Percentiles rank a stretch among this genome's conserved stretches.
Conservation (phyloP, 83 land plant genomes). For the Thuja plicata region DNA sequence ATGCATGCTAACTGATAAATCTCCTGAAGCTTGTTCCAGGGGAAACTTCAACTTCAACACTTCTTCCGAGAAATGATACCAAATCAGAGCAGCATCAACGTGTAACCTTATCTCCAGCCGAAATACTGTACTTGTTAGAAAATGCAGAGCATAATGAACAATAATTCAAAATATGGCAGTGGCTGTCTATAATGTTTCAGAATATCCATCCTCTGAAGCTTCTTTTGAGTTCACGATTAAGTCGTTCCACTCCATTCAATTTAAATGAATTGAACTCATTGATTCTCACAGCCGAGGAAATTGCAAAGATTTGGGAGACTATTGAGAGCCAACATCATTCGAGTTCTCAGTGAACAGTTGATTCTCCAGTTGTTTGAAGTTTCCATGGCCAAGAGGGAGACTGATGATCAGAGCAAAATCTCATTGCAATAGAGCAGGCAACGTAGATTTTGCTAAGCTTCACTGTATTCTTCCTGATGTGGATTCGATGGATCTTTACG, state of each 20-base stretch:
- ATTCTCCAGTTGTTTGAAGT: background rate
- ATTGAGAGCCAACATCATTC: background rate
- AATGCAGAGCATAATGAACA: no score
- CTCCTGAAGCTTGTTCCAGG: constrained; percentile 5
- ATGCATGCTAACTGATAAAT: background rate
- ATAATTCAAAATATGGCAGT: no score
- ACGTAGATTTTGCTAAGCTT: background rate
- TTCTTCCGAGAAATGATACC: background rate
- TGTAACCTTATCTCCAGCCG: background rate
- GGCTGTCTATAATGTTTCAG: background rate
- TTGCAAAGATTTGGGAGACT: background rate
- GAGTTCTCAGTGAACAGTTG: background rate
- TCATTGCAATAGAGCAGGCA: background rate
- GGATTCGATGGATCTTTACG: background rate
- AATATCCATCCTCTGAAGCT: background rate
- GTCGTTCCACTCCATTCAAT: background rate
- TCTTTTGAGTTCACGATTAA: constrained; percentile 6
- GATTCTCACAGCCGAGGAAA: constrained; percentile 5
- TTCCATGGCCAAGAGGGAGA: background rate
- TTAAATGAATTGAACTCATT: background rate
- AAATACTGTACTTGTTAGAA: constrained; percentile 5
- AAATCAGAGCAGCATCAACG: background rate
- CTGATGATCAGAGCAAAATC: background rate
- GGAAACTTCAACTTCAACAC: background rate
- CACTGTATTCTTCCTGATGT: background rate